Evolutionary conservation across 768 basidiomycete genomes (phyloP).

Genomic region (Cystofilobasidium bisporidii): DNA sequence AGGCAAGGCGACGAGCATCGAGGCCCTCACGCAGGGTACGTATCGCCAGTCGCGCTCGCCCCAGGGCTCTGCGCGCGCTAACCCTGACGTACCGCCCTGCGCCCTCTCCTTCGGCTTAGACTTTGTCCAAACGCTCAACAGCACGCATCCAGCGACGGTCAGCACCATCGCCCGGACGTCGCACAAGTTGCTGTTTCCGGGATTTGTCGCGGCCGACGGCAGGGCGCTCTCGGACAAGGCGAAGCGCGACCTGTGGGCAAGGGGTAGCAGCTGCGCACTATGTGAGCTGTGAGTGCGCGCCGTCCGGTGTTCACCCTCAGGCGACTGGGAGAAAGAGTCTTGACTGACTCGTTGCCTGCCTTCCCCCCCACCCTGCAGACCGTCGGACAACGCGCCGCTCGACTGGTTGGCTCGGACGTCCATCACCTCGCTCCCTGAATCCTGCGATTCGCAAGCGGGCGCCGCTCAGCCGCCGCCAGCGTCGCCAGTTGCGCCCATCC

Average conservation of each 20-base stretch:
- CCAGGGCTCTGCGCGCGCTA: too few relatives aligned
- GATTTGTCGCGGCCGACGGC: not conserved
- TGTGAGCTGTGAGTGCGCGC: slow-evolving; percentile 22
- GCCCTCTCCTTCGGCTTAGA: not conserved
- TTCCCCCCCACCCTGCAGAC: too few relatives aligned
- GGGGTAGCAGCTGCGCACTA: slow-evolving; percentile 20
- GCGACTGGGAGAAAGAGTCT: too few relatives aligned
- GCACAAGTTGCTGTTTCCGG: slow-evolving; percentile 24
- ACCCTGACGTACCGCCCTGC: too few relatives aligned
- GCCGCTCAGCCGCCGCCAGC: not conserved
- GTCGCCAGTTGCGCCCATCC: not conserved
- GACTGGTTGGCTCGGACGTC: slow-evolving; percentile 20
- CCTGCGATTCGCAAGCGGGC: too few relatives aligned
- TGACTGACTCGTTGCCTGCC: not conserved
- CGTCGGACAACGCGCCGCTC: slow-evolving; percentile 11
- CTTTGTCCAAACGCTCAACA: slow-evolving; percentile 26
- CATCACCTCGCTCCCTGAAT: slow-evolving; percentile 8
- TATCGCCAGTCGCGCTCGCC: not conserved
- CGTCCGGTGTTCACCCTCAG: too few relatives aligned
- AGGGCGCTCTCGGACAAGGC: not conserved
- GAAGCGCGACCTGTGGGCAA: not conserved
- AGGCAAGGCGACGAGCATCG: slow-evolving; percentile 2
- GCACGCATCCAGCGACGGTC: slow-evolving; percentile 26
- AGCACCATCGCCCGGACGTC: slow-evolving; percentile 26
- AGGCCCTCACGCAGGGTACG: slow-evolving; percentile 8